Base-by-base conservation (phyloP, 192 early-diverging fungal genomes). In the Globomyces pollinis-pini region DNA sequence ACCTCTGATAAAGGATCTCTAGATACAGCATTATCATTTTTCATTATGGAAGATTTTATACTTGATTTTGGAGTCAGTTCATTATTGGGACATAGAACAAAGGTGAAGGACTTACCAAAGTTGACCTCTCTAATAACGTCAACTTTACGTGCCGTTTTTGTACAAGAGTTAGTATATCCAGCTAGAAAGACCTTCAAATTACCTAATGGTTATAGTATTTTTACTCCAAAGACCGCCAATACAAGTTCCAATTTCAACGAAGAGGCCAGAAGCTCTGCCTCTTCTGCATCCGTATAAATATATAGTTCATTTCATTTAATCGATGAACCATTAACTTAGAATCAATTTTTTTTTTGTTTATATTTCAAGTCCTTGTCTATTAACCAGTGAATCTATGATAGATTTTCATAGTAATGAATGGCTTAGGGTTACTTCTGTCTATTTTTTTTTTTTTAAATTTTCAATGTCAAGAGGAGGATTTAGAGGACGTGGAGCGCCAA, bases 21-120 rank as follows among this genome's bases (percentile, higher is more conserved):
- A 20, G 28, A 57, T 24, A 26, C 38, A 5, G 28, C 38, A 23
- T 8, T 80, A 16, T 65, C 78, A 1, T 28, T 78, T 4, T 77
- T 72, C 1, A 61, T 82, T 21, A 23, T 79, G n/a, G 73, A 80
- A 20, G 68, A 81, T 52, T 71, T 74, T 57, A 23, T 60, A 2
- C 61, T 97, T 1, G 90, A 96, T 30, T 90, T 97, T 53, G 84
- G 89, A 35, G 87, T 95, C 1, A 83, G 87, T 39, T 93, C 93
- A 0, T 69, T 97, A 32, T 79, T 99, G 33, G 96, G 96, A 0
- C 91, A 93, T 65, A 83, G 90, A 60, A 93, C 96, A 24, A 99
- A 99, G 67, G 86, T 99, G 15, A 94, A 97, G 70, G 90, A 94
- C 62, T 77, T 97, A 50, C 94, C 94, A 9, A 96, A 94, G 70